phyloP scores from a whole-genome alignment of 768 basidiomycete species.

The Rhodotorula kratochvilovae region DNA sequence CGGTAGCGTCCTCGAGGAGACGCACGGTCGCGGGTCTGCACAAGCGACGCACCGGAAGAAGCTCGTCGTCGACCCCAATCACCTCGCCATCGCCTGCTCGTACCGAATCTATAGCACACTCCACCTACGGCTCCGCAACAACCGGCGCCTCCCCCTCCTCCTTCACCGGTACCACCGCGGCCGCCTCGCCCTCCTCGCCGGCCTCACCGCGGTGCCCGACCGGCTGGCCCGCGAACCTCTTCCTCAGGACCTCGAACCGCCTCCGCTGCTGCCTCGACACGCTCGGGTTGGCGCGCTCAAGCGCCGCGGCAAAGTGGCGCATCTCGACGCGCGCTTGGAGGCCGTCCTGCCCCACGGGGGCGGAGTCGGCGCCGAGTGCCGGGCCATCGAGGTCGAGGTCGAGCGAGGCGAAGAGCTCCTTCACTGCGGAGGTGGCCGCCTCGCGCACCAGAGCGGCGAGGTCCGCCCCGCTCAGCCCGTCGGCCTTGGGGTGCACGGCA shows the following conservation, averaged over 20 bases:
- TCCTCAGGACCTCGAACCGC: constrained; percentile 73
- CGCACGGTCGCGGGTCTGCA: too few species aligned
- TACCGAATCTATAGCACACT: too few species aligned
- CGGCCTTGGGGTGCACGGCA: constrained; percentile 58
- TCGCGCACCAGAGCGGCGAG: constrained; percentile 85
- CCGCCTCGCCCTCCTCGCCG: neutral
- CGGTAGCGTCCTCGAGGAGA: too few species aligned
- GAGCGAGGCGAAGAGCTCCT: constrained; percentile 52
- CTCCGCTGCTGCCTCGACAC: constrained; percentile 73
- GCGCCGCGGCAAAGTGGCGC: constrained; percentile 67
- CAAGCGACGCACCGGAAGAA: too few species aligned
- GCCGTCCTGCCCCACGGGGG: constrained; percentile 45
- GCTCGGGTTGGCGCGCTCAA: constrained; percentile 79
- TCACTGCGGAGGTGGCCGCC: constrained; percentile 56
- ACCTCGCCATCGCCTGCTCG: too few species aligned
- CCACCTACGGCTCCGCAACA: too few species aligned
- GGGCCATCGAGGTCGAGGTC: constrained; percentile 4
- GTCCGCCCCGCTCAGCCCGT: constrained; percentile 95
- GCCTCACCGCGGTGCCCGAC: constrained; percentile 42
- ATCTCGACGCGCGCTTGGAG: constrained; percentile 48
- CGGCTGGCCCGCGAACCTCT: constrained; percentile 73
- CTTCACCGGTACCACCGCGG: neutral
- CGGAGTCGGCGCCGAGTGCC: constrained; percentile 55
- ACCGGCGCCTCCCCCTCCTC: neutral
- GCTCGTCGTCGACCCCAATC: too few species aligned